phyloP scores from a whole-genome alignment of 345 rosid genomes.

The Eutrema yunnanense region DNA sequence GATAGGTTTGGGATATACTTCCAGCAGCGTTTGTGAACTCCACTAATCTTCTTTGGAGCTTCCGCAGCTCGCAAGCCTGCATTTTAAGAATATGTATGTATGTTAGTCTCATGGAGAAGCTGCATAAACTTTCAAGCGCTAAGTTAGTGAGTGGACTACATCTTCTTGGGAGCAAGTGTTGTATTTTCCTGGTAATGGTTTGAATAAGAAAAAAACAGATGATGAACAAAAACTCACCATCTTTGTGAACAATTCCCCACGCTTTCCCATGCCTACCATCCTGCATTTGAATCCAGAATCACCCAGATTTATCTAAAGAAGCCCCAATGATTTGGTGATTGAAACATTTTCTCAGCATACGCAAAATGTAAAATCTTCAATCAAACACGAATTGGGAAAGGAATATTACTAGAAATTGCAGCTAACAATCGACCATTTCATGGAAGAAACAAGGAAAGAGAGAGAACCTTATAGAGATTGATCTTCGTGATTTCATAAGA shows the following conservation, averaged over 20 bases:
- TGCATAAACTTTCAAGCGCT: neutral
- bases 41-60: constrained; percentile 84
- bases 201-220: neutral
- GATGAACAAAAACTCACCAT: constrained; percentile 50
- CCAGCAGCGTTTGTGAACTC: constrained; percentile 94
- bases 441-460: neutral
- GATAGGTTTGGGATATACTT: constrained; percentile 58
- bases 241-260: constrained; percentile 88
- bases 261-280: constrained; percentile 95
- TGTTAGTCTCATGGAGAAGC: constrained; percentile 4
- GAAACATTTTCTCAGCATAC: neutral
- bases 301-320: constrained; percentile 4
- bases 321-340: neutral
- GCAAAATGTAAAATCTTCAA: neutral
- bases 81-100: neutral
- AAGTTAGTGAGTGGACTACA: neutral
- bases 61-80: constrained; percentile 64
- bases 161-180: neutral
- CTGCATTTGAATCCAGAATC: constrained; percentile 43
- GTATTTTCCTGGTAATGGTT: neutral
- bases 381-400: neutral
- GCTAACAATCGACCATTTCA: neutral
- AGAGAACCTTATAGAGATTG: constrained; percentile 81
- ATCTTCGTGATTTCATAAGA: constrained; percentile 90
- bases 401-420: neutral